Conservation (phyloP, 2,329 filamentous ascomycete species). For the Dryadomyces quercivorus region DNA sequence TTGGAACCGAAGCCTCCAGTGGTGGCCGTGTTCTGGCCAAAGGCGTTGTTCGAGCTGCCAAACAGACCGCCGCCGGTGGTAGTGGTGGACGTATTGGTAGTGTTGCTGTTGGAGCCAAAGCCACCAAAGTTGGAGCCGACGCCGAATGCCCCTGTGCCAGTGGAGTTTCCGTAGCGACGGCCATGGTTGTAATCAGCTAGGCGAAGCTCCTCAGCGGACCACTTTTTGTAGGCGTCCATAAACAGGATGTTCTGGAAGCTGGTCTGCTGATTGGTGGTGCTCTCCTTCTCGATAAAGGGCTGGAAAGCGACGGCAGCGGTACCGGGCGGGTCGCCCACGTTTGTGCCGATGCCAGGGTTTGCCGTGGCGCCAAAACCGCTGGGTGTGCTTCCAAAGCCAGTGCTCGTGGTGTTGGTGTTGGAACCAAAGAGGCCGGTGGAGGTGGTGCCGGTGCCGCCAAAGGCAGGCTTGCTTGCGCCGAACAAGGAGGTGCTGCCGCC, state of each 20-base stretch:
- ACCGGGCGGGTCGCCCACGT: slow-evolving; percentile 49
- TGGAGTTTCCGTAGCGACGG: slow-evolving; percentile 69
- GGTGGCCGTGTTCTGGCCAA: slow-evolving; percentile 16
- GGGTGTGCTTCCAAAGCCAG: slow-evolving; percentile 25
- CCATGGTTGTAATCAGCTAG: slow-evolving; percentile 83
- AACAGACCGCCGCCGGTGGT: slow-evolving; percentile 26
- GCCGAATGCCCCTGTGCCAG: slow-evolving; percentile 78
- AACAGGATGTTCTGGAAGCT: slow-evolving; percentile 72
- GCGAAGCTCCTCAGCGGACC: slow-evolving; percentile 74
- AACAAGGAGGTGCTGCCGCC: slow-evolving; percentile 36
- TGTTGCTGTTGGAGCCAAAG: slow-evolving; percentile 27
- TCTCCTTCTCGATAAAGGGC: slow-evolving; percentile 62
- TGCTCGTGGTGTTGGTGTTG: slow-evolving; percentile 19
- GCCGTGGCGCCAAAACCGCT: slow-evolving; percentile 18
- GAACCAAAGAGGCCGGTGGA: slow-evolving; percentile 34
- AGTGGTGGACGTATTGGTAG: slow-evolving; percentile 18
- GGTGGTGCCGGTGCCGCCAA: slow-evolving; percentile 18
- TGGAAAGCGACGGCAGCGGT: slow-evolving; percentile 60
- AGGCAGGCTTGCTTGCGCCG: slow-evolving; percentile 35
- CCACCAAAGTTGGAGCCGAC: slow-evolving; percentile 40
- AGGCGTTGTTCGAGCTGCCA: slow-evolving; percentile 24
- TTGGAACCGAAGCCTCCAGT: slow-evolving; percentile 26
- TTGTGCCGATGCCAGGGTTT: slow-evolving; percentile 39
- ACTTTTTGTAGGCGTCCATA: slow-evolving; percentile 73
- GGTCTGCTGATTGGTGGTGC: slow-evolving; percentile 36